Evolutionary conservation across 139 green algal species (phyloP).

Genomic region (Ulvella scutata): DNA sequence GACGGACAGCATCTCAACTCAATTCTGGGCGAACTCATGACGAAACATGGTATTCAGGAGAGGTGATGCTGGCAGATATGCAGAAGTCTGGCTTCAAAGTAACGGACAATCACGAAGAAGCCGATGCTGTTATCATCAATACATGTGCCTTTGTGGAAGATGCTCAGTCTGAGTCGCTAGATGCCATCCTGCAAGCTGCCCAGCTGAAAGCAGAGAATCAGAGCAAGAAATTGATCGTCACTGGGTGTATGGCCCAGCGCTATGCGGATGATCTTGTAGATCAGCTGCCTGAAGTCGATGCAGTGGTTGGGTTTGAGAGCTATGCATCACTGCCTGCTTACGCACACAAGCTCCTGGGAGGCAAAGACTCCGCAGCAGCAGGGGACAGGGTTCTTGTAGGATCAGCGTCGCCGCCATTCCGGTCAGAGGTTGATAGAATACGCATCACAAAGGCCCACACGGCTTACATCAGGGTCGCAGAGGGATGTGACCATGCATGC

Average conservation of each 20-base stretch:
- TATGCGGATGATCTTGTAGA: slow-evolving; percentile 55
- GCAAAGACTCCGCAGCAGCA: too few relatives aligned
- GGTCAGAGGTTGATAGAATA: slow-evolving; percentile 48
- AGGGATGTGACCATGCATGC: slow-evolving; percentile 84
- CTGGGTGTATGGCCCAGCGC: slow-evolving; percentile 77
- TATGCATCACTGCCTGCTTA: slow-evolving; percentile 35
- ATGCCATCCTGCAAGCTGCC: slow-evolving; percentile 67
- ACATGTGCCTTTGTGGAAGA: slow-evolving; percentile 85
- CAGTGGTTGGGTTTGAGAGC: slow-evolving; percentile 64
- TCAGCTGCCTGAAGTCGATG: slow-evolving; percentile 68
- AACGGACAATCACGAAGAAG: slow-evolving; percentile 35
- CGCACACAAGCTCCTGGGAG: neutral
- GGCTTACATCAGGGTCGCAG: slow-evolving; percentile 77
- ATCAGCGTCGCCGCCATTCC: slow-evolving; percentile 61
- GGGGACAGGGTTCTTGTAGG: slow-evolving; percentile 37
- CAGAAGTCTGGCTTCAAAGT: slow-evolving; percentile 39
- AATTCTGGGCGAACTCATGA: too few relatives aligned
- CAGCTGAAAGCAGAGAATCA: slow-evolving; percentile 38
- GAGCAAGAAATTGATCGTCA: slow-evolving; percentile 58
- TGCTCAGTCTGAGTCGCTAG: slow-evolving; percentile 68
- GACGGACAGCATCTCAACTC: neutral
- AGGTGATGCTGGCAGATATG: slow-evolving; percentile 82
- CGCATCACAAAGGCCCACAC: slow-evolving; percentile 64
- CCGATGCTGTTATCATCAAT: slow-evolving; percentile 75
- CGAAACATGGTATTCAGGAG: slow-evolving; percentile 24